phyloP scores from a whole-genome alignment of 1,139 yeast species.

The Taphrina sp. region DNA sequence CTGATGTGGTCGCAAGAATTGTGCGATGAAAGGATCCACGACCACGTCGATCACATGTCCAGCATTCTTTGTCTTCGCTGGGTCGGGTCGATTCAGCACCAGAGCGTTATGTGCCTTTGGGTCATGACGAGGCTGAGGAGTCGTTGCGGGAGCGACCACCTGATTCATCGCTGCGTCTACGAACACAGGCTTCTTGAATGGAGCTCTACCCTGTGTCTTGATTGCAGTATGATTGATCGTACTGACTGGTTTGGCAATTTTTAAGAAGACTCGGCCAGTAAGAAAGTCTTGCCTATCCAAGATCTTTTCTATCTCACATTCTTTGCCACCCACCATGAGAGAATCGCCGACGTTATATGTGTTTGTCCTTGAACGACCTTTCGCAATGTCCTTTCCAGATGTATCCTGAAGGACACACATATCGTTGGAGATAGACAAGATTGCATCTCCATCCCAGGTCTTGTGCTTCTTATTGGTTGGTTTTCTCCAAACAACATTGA shows the following conservation, averaged over 20 bases:
- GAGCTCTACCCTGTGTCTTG: conserved; percentile 3
- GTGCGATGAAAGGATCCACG: conserved; percentile 64
- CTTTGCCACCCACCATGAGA: conserved; percentile 53
- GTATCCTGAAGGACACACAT: conserved; percentile 39
- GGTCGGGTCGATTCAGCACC: conserved; percentile 49
- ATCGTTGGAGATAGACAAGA: conserved; percentile 45
- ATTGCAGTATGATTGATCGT: not conserved
- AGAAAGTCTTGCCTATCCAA: conserved; percentile 41
- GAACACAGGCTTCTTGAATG: conserved; percentile 13
- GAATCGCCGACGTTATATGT: conserved; percentile 48
- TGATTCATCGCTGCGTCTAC: not conserved
- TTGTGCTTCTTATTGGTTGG: conserved; percentile 73
- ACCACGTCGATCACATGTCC: conserved; percentile 54
- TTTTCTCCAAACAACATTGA: conserved; percentile 65
- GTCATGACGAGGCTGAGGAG: conserved; percentile 48
- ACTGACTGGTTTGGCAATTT: not conserved
- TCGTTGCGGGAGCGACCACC: not conserved
- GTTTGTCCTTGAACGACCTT: conserved; percentile 25
- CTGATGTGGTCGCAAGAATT: conserved; percentile 74
- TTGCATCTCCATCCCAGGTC: conserved; percentile 95
- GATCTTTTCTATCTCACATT: conserved; percentile 56
- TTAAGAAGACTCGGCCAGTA: conserved; percentile 33
- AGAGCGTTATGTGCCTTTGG: conserved; percentile 48
- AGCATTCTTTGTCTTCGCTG: conserved; percentile 32
- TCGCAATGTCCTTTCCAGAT: conserved; percentile 39